Base-by-base conservation (phyloP, 495 filamentous ascomycete genomes). In the Trichoderma parareesei region DNA sequence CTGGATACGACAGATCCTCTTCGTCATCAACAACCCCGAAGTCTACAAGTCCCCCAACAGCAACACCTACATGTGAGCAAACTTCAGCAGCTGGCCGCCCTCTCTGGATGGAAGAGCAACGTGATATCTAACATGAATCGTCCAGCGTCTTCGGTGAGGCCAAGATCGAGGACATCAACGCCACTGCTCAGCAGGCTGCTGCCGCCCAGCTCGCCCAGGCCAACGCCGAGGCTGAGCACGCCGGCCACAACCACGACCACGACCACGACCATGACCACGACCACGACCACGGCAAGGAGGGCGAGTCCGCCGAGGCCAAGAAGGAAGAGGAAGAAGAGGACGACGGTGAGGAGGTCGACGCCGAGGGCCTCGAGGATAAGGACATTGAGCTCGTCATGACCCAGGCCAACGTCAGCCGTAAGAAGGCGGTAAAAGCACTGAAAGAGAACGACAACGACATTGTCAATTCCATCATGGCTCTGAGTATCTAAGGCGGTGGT, bases 401-500 rank as follows among this genome's bases (percentile, higher is more conserved):
- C 67, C 91, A 98, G 82, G 94, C 94, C 66, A 94, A 82, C 72
- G 94, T 99, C 64, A 94, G 90, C 67, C 82, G 94, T 73, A 97
- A 95, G 84, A 98, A 98, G 85, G 94, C 94, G 64, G 88, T 98
- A 82, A 98, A 97, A 80, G 95, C 95, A 38, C 82, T 99, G 67
- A 93, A 94, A 82, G 92, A 97, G 84, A 97, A 99, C 77, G 92
- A 97, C 79, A 96, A 97, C 72, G 95, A 99, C 77, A 98, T 99
- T 81, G 95, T 99, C 79, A 98, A 98, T 86, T 96, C 93, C 65
- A 98, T 98, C 81, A 98, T 98, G 94, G 92, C 93, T 69, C 83
- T 98, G 77, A 97, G 92, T 82, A 89, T 96, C 89, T 98, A 86
- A 83, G 69, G 38, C 60, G 35, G 20, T 14, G 53, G 20, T 35